phyloP scores from a whole-genome alignment of 306 rosid genomes.

The Ormosia emarginata region DNA sequence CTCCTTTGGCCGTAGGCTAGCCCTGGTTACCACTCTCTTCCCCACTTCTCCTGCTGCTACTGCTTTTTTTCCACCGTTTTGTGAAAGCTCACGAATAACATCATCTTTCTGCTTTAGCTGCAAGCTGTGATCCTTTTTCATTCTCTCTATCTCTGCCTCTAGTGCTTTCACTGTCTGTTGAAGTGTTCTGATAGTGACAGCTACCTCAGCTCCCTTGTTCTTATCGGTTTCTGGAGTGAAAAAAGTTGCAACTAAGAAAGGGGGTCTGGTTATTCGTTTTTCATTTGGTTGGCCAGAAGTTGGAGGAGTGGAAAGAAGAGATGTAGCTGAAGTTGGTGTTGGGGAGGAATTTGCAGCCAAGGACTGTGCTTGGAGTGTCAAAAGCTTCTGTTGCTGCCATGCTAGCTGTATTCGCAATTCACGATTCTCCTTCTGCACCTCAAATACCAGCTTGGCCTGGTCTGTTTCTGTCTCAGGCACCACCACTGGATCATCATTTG shows the following conservation, averaged over 20 bases:
- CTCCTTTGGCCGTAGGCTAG: slow-evolving; percentile 59
- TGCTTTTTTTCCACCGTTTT: slow-evolving; percentile 41
- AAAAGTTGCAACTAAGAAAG: slow-evolving; percentile 66
- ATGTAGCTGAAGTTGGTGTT: slow-evolving; percentile 69
- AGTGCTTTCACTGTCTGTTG: slow-evolving; percentile 55
- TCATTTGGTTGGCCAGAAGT: slow-evolving; percentile 55
- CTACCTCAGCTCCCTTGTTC: slow-evolving; percentile 62
- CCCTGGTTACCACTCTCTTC: slow-evolving; percentile 53
- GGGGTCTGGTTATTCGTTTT: slow-evolving; percentile 56
- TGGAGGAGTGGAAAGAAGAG: slow-evolving; percentile 63
- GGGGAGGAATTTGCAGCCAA: slow-evolving; percentile 74
- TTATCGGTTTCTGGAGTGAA: slow-evolving; percentile 81
- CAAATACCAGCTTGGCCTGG: slow-evolving; percentile 71
- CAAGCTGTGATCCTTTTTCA: slow-evolving; percentile 63
- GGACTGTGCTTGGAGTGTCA: slow-evolving; percentile 65
- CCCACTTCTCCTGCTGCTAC: slow-evolving; percentile 20
- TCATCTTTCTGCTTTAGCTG: slow-evolving; percentile 78
- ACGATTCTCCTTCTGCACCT: slow-evolving; percentile 83
- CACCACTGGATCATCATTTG: slow-evolving; percentile 47
- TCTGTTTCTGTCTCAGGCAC: slow-evolving; percentile 65
- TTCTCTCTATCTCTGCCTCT: slow-evolving; percentile 71
- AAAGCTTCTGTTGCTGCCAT: slow-evolving; percentile 70
- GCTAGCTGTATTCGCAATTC: slow-evolving; percentile 79
- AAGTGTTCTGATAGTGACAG: slow-evolving; percentile 44
- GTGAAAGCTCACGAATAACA: slow-evolving; percentile 55